phyloP scores from a whole-genome alignment of 2,329 filamentous ascomycete species.

The Xylogone sp. region DNA sequence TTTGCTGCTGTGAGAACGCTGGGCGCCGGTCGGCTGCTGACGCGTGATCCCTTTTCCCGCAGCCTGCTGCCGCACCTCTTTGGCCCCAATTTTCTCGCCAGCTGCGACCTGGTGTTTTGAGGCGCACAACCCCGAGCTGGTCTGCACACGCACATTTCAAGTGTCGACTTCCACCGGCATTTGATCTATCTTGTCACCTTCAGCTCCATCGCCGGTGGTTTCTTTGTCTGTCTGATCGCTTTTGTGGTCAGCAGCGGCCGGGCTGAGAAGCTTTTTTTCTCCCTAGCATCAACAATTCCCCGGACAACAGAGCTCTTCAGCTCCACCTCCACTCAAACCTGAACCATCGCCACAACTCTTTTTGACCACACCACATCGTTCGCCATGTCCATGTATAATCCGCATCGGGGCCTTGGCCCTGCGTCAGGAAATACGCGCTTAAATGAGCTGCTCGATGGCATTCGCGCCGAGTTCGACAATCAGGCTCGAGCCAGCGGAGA shows the following conservation, averaged over 20 bases:
- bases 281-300: constrained; percentile 2
- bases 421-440: constrained; percentile 67
- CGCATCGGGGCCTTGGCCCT: constrained; percentile 77
- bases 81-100: no score
- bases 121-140: no score
- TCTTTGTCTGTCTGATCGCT: background rate
- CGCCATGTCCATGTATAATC: constrained; percentile 76
- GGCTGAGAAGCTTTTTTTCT: background rate
- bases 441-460: constrained; percentile 86
- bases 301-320: background rate
- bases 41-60: no score
- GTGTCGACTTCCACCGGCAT: background rate
- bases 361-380: background rate
- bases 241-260: background rate
- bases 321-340: background rate
- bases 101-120: no score
- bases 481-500: constrained; percentile 78
- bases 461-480: constrained; percentile 86
- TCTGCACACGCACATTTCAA: background rate
- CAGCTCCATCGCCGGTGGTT: background rate
- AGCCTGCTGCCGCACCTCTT: no score
- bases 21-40: no score
- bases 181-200: background rate
- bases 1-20: constrained; percentile 7
- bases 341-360: constrained; percentile 1